Conservation (phyloP, 192 early-diverging fungal species). For the Podila clonocystis region DNA sequence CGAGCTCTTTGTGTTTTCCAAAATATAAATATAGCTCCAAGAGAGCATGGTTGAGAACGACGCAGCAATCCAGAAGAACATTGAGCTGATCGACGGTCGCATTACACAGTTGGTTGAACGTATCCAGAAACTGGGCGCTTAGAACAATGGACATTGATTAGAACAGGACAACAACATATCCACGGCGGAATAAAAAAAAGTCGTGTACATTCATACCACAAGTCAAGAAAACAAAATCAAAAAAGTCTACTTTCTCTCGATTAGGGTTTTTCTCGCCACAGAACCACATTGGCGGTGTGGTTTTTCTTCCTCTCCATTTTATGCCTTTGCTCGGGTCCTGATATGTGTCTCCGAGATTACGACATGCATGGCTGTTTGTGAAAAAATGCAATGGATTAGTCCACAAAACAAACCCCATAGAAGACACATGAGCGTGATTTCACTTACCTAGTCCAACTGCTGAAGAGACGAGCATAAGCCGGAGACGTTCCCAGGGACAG, state of each 20-base stretch:
- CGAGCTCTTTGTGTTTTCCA: background rate
- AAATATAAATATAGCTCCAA: constrained; percentile 54
- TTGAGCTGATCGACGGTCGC: constrained; percentile 71
- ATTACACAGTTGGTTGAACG: constrained; percentile 72
- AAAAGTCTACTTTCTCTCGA: background rate
- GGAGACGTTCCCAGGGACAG: constrained; percentile 18
- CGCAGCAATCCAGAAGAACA: constrained; percentile 66
- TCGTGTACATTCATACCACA: background rate
- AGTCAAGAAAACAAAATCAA: constrained; percentile 1
- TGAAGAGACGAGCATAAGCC: background rate
- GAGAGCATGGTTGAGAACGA: constrained; percentile 69
- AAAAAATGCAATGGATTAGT: background rate
- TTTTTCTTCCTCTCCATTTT: background rate
- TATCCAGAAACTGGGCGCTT: constrained; percentile 52
- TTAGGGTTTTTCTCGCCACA: background rate
- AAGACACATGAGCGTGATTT: background rate
- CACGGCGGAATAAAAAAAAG: background rate
- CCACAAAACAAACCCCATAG: background rate
- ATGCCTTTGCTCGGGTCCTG: constrained; percentile 1
- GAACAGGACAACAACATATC: background rate
- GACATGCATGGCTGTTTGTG: background rate
- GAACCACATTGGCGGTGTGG: background rate
- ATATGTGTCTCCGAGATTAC: constrained; percentile 20
- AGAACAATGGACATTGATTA: background rate
- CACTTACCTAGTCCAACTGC: background rate